Conservation (phyloP, 2,329 filamentous ascomycete species). For the Aureobasidium vineae region DNA sequence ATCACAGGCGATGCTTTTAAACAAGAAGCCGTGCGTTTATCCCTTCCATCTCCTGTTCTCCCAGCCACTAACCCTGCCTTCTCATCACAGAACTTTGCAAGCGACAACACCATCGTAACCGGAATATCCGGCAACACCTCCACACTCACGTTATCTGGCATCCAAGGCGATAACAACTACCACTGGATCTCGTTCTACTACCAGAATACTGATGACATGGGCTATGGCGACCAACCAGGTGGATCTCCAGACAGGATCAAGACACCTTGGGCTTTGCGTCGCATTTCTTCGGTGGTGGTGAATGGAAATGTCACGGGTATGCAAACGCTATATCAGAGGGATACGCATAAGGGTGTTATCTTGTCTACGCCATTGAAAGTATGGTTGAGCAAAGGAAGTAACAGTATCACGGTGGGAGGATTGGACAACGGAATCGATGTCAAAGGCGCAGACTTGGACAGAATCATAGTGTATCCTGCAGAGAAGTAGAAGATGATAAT, state of each 20-base stretch:
- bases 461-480: slow-evolving; percentile 59
- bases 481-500: slow-evolving; percentile 38
- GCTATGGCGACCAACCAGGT: slow-evolving; percentile 55
- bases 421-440: slow-evolving; percentile 56
- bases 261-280: slow-evolving; percentile 58
- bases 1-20: slow-evolving; percentile 52
- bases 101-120: slow-evolving; percentile 49
- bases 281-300: slow-evolving; percentile 60
- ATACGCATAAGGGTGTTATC: slow-evolving; percentile 60
- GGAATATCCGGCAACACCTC: slow-evolving; percentile 57
- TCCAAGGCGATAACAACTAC: slow-evolving; percentile 52
- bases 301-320: slow-evolving; percentile 53
- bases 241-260: slow-evolving; percentile 60
- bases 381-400: slow-evolving; percentile 54
- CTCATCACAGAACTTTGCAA: slow-evolving; percentile 46
- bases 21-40: slow-evolving; percentile 50
- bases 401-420: slow-evolving; percentile 59
- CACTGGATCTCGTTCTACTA: slow-evolving; percentile 61
- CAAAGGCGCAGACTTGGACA: slow-evolving; percentile 59
- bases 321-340: slow-evolving; percentile 54
- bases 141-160: slow-evolving; percentile 52
- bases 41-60: no score
- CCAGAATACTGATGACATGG: slow-evolving; percentile 61
- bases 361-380: slow-evolving; percentile 57
- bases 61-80: not conserved